These are phyloP conservation scores for Piper betle DNA, from an alignment of 164 flowering plant species.

Conservation along the genomic window DNA sequence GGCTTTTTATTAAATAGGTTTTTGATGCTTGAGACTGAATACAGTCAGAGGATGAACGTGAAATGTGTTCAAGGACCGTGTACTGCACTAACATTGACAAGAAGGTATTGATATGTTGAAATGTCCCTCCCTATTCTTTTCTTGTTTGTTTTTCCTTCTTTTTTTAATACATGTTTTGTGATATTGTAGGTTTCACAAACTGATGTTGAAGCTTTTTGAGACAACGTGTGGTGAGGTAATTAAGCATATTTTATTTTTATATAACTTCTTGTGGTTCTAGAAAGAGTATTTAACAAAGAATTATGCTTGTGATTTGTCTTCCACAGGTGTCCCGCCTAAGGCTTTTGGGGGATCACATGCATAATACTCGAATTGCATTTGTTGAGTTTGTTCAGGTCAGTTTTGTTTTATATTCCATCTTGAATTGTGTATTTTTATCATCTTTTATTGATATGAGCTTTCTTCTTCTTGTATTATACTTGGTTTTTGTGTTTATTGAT, in stretches of 20 bases:
- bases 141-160: too few species aligned
- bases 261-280: background rate
- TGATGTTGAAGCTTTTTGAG: too few species aligned
- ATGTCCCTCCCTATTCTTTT: too few species aligned
- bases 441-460: background rate
- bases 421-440: background rate
- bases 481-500: background rate
- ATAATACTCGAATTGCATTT: background rate
- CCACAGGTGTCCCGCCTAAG: too few species aligned
- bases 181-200: too few species aligned
- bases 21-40: constrained; percentile 6
- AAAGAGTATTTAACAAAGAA: background rate
- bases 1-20: constrained; percentile 1
- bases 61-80: constrained; percentile 95
- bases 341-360: too few species aligned
- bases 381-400: background rate
- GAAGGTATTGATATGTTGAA: constrained; percentile 38
- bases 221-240: too few species aligned
- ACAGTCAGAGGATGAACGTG: constrained; percentile 97
- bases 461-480: background rate
- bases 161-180: too few species aligned
- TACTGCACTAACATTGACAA: constrained; percentile 96
- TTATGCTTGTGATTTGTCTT: too few species aligned
- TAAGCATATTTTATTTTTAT: too few species aligned
- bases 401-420: background rate